Percentiles rank a stretch among this genome's conserved stretches.
Evolutionary conservation across 306 rosid genomes (phyloP).

Genomic region (Begonia masoniana): DNA sequence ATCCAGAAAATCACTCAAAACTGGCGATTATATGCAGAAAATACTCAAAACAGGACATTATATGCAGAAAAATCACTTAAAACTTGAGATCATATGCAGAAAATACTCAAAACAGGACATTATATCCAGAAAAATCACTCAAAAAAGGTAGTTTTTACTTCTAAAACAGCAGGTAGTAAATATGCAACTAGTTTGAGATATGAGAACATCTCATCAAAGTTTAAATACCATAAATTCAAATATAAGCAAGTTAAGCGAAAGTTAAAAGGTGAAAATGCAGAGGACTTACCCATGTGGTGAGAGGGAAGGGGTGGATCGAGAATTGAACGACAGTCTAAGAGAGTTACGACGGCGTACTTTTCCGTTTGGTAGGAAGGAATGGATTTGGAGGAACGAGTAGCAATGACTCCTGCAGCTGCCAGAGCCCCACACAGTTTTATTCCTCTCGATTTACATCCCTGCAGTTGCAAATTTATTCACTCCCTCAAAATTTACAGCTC

Average conservation of each 20-base stretch:
- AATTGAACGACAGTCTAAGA: slow-evolving; percentile 64
- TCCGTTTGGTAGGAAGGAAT: slow-evolving; percentile 46
- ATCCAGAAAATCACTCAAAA: not conserved
- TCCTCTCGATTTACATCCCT: slow-evolving; percentile 76
- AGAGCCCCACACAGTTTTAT: slow-evolving; percentile 62
- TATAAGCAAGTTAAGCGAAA: too few species aligned
- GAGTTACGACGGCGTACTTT: slow-evolving; percentile 76
- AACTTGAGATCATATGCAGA: too few species aligned
- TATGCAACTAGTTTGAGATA: too few species aligned
- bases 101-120: too few species aligned
- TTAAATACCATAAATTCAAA: too few species aligned
- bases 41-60: not conserved
- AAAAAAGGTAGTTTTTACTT: too few species aligned
- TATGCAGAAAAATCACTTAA: not conserved
- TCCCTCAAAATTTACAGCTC: too few species aligned
- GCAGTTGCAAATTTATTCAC: slow-evolving; percentile 11
- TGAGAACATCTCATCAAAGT: too few species aligned
- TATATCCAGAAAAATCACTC: not conserved
- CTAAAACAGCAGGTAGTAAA: too few species aligned
- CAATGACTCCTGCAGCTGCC: slow-evolving; percentile 76
- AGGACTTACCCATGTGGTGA: slow-evolving; percentile 46
- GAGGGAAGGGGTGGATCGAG: slow-evolving; percentile 60
- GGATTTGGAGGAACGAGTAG: slow-evolving; percentile 39
- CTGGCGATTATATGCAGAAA: too few species aligned
- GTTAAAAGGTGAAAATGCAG: too few species aligned